Evolutionary conservation across 768 basidiomycete genomes (phyloP).

Genomic region (Tricholoma bakamatsutake): DNA sequence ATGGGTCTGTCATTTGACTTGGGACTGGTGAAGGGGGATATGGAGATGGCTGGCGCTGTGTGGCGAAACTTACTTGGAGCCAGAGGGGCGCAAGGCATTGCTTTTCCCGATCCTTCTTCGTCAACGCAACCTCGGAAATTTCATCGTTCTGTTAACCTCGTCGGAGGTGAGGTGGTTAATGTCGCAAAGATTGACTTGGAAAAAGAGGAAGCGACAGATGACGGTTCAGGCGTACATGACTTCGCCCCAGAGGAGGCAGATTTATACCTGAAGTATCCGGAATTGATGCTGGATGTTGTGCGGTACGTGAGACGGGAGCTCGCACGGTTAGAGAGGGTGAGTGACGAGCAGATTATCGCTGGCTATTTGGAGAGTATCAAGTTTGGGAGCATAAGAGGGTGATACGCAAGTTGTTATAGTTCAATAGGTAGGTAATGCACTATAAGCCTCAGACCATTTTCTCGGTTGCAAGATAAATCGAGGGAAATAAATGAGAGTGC

Average conservation of each 20-base stretch:
- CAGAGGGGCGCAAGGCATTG: conserved; percentile 71
- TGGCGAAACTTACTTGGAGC: conserved; percentile 92
- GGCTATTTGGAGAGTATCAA: conserved; percentile 31
- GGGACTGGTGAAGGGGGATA: conserved; percentile 67
- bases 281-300: conserved; percentile 67
- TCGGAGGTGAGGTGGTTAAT: conserved; percentile 58
- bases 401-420: neutral
- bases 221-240: conserved; percentile 69
- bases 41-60: conserved; percentile 78
- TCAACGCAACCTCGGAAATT: conserved; percentile 27
- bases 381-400: conserved; percentile 30
- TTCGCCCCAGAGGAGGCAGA: conserved; percentile 54
- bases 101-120: conserved; percentile 25
- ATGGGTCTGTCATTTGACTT: conserved; percentile 76
- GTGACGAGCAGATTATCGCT: conserved; percentile 37
- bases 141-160: conserved; percentile 64
- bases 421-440: neutral
- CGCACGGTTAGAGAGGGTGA: conserved; percentile 52
- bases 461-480: neutral
- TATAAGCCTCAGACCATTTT: too few relatives aligned
- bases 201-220: conserved; percentile 56
- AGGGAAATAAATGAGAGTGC: too few relatives aligned
- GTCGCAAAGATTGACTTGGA: conserved; percentile 52
- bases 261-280: conserved; percentile 69
- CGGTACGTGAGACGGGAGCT: conserved; percentile 70